Base-by-base conservation (phyloP, 306 rosid genomes). In the Prunus salicina region DNA sequence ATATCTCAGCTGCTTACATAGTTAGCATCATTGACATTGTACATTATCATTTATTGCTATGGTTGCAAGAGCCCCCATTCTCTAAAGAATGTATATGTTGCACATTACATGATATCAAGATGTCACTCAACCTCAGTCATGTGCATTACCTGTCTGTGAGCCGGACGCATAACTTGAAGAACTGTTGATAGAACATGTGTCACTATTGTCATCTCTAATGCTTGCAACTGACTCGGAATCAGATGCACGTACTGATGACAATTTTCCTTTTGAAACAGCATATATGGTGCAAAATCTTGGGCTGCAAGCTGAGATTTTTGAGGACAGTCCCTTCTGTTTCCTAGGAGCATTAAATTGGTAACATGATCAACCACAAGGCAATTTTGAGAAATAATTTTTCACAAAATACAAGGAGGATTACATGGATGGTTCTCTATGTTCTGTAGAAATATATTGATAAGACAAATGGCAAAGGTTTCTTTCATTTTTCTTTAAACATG, bases 261-360 rank as follows among this genome's bases (percentile, higher is more conserved):
- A 65, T 64, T 88, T 92, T 76, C 98, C 98, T 83, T 91, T 92
- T 2, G 93, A 88, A 83, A 88, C 75, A 68, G 89, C 92, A 89
- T 91, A 96, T 53, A 96, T 87, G 0, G 97, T 83, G 78, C 98
- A 96, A 78, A 82, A 87, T 82, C 84, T 86, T 55, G 99, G 97
- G 61, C 89, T 84, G 76, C 88, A 58, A 19, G 53, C 81, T n/a
- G 99, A 89, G 67, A 92, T 89, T 82, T 75, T 91, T 3, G 87
- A 82, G 72, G 98, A 91, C 71, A 87, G 68, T 12, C 89, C 89
- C 74, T 86, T 91, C 8, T 55, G 84, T 76, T 88, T 95, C 86
- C 99, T 95, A 80, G 66, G 79, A 81, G 70, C 64, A 77, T 75
- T 63, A 30, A 71, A 79, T 16, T 24, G 80, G 70, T 55, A 60